Base-by-base conservation (phyloP, 768 basidiomycete genomes). In the Pholiota conissans region DNA sequence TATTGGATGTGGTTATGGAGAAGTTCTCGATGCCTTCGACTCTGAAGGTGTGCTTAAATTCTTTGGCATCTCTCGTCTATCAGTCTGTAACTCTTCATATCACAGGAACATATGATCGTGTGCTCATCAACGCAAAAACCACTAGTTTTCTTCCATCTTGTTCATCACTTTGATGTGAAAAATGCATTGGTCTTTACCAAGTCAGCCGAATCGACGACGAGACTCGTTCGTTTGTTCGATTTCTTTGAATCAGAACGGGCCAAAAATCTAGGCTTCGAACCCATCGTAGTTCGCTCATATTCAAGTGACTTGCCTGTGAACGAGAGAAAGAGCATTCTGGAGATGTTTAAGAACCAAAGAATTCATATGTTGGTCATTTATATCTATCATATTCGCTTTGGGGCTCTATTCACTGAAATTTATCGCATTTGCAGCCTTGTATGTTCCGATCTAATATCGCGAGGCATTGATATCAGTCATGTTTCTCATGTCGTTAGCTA, bases 171-270 rank as follows among this genome's bases (percentile, higher is more conserved):
- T 47, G 66, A 76, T 7, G 79, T 94, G 20, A 77, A 71, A 8
- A 90, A 90, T 57, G 90, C 89, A 0, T 78, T 99, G 30, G 87
- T 97, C 28, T 99, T 99, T 75, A 97, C 96, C n/a, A 98, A 98
- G 73, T 93, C 91, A 0, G 89, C 95, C 4, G 95, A 98, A 68
- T 93, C 93, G 0, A 91, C 95, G 0, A 76, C 79, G 3, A 84
- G 96, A 8, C 85, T 98, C 6, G 87, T 95, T 26, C 83, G 79
- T 37, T 78, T 98, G 10, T 84, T 98, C 61, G 83, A 89, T 24
- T 89, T 89, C 63, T 95, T 97, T 62, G 87, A 93, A 73, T 76
- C 78, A 14, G 77, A 83, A 18, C 62, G 63, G 60, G 53, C 54
- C 13, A 51, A 55, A 37, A 39, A 58, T 58, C 45, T 65, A 39